Conservation (phyloP, 2,329 filamentous ascomycete genomes). For the Dothideomycetes sp. region DNA sequence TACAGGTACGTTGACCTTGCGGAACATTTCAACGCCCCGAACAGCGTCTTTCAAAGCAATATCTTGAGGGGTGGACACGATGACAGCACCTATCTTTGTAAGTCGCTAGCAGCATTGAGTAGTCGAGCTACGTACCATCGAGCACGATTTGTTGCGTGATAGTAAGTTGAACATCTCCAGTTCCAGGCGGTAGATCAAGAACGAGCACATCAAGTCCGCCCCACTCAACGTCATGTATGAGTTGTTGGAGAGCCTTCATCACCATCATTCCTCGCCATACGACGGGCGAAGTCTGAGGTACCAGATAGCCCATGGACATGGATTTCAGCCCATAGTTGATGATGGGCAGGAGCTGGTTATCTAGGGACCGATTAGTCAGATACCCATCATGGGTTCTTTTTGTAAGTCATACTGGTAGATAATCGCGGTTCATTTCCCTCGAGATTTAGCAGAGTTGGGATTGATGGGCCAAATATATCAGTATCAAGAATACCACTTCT, state of each 20-base stretch:
- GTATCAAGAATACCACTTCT: conserved; percentile 84
- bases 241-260: conserved; percentile 91
- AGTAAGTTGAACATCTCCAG: conserved; percentile 92
- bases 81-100: conserved; percentile 65
- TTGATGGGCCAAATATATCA: conserved; percentile 92
- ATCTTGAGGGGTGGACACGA: conserved; percentile 90
- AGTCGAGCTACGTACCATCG: conserved; percentile 59
- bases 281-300: conserved; percentile 69
- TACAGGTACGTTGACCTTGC: conserved; percentile 66
- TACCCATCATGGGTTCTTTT: not conserved
- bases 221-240: conserved; percentile 94
- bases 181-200: conserved; percentile 85
- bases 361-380: conserved; percentile 31
- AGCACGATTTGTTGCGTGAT: conserved; percentile 90
- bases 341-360: conserved; percentile 74
- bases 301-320: conserved; percentile 97
- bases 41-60: conserved; percentile 86
- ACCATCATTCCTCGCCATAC: conserved; percentile 97
- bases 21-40: conserved; percentile 88
- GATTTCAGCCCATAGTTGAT: conserved; percentile 94
- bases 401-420: conserved; percentile 49
- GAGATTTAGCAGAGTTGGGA: conserved; percentile 73
- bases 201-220: conserved; percentile 79
- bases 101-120: too few relatives aligned
- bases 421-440: conserved; percentile 55